phyloP scores from a whole-genome alignment of 495 filamentous ascomycete genomes.

The Parathielavia hyrcaniae region DNA sequence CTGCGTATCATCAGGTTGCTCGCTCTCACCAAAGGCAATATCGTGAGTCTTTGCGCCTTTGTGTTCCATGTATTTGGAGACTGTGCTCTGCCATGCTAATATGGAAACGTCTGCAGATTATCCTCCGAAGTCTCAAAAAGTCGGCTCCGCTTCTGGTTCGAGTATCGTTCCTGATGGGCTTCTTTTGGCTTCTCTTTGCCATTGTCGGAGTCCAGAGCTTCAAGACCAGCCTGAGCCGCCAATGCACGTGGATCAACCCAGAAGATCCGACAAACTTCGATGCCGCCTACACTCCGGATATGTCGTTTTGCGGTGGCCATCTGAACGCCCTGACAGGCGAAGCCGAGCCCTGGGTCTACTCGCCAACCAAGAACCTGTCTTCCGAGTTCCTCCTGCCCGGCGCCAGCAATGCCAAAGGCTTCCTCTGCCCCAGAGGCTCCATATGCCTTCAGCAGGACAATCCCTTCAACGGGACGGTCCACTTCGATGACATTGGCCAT shows the following conservation, averaged over 20 bases:
- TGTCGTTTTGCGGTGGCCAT: conserved; percentile 85
- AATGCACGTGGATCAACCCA: conserved; percentile 78
- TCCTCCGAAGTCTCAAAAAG: conserved; percentile 90
- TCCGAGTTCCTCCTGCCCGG: conserved; percentile 27
- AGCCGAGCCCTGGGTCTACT: conserved; percentile 58
- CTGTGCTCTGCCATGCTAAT: conserved; percentile 5
- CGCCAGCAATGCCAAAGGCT: conserved; percentile 66
- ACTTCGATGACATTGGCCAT: conserved; percentile 90
- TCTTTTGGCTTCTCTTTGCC: conserved; percentile 98
- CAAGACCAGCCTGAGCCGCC: conserved; percentile 85
- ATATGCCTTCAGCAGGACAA: conserved; percentile 71
- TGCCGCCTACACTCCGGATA: conserved; percentile 45
- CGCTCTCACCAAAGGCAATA: conserved; percentile 82
- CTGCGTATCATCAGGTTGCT: conserved; percentile 85
- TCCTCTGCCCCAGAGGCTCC: conserved; percentile 76
- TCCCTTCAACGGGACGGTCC: conserved; percentile 80
- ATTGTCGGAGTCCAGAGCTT: conserved; percentile 96
- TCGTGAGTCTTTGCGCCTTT: conserved; percentile 47
- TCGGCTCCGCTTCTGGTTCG: conserved; percentile 89
- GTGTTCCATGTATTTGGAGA: background rate
- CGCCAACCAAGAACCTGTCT: conserved; percentile 18
- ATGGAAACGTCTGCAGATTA: conserved; percentile 51
- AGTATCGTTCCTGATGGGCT: conserved; percentile 91
- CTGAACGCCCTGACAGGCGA: conserved; percentile 53
- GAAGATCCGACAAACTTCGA: conserved; percentile 40